These are phyloP conservation scores for Monascus ruber DNA, from an alignment of 2,329 filamentous ascomycete species.

Conservation along the genomic window DNA sequence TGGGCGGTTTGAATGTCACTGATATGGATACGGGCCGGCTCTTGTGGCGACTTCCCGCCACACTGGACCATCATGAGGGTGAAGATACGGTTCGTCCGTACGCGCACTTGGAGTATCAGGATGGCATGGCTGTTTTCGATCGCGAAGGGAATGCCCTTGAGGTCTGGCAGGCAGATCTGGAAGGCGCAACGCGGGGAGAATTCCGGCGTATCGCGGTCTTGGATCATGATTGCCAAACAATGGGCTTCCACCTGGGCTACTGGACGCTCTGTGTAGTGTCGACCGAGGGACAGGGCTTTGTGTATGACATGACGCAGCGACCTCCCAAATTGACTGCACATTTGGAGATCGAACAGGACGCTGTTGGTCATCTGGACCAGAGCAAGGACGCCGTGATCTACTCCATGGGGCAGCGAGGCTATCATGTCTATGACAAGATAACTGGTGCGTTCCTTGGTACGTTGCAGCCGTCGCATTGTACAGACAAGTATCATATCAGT, in stretches of 20 bases:
- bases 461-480: slow-evolving; percentile 24
- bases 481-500: slow-evolving; percentile 24
- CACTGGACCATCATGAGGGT: slow-evolving; percentile 12
- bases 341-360: slow-evolving; percentile 29
- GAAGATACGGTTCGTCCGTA: slow-evolving; percentile 28
- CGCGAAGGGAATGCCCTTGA: slow-evolving; percentile 34
- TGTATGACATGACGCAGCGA: slow-evolving; percentile 32
- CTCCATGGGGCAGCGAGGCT: slow-evolving; percentile 33
- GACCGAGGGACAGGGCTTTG: slow-evolving; percentile 32
- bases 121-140: slow-evolving; percentile 37
- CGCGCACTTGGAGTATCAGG: slow-evolving; percentile 38
- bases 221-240: slow-evolving; percentile 32
- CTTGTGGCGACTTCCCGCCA: slow-evolving; percentile 27
- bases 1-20: slow-evolving; percentile 35
- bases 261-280: slow-evolving; percentile 37
- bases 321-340: slow-evolving; percentile 23
- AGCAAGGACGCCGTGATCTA: slow-evolving; percentile 31
- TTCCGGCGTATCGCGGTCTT: slow-evolving; percentile 32
- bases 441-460: slow-evolving; percentile 28
- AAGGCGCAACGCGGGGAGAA: slow-evolving; percentile 23
- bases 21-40: slow-evolving; percentile 35
- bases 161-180: slow-evolving; percentile 32
- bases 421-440: slow-evolving; percentile 32
- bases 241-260: slow-evolving; percentile 36
- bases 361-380: slow-evolving; percentile 37